Conservation (phyloP, 1,284 basidiomycete species). For the Afroboletus lepidellus region DNA sequence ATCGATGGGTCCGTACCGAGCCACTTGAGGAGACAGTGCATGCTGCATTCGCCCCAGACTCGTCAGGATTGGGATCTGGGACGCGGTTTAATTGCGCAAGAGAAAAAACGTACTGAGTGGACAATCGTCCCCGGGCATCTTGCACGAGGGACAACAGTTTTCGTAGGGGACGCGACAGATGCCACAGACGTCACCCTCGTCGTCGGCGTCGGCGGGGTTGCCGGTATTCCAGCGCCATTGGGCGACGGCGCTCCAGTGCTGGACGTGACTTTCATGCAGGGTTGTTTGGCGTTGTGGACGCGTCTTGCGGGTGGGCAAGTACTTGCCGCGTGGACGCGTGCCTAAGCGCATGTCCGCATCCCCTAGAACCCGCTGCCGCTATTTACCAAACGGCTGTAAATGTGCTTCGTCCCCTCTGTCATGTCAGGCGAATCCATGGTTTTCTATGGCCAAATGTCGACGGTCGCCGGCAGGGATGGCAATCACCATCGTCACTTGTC, state of each 20-base stretch:
- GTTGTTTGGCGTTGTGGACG: not conserved
- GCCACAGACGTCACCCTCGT: conserved; percentile 88
- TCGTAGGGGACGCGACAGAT: conserved; percentile 92
- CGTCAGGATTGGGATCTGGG: not conserved
- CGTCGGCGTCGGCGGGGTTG: conserved; percentile 56
- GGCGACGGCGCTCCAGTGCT: conserved; percentile 82
- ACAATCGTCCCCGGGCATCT: conserved; percentile 95
- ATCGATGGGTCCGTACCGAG: conserved; percentile 57
- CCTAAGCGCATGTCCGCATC: too few species aligned
- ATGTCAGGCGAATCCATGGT: too few species aligned
- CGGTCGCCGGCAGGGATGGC: too few species aligned
- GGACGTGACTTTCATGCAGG: conserved; percentile 77
- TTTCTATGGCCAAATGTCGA: too few species aligned
- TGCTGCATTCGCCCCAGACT: conserved; percentile 97
- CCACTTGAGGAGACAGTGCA: conserved; percentile 96
- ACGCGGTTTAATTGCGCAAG: too few species aligned
- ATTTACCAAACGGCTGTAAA: too few species aligned
- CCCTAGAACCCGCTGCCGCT: too few species aligned
- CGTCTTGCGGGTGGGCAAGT: too few species aligned
- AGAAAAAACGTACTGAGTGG: conserved; percentile 74
- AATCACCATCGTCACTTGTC: too few species aligned
- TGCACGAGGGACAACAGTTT: conserved; percentile 90
- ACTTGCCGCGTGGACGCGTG: too few species aligned
- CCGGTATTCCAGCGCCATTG: conserved; percentile 86
- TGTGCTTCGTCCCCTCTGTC: too few species aligned